Evolutionary conservation across 257 asterid genomes (phyloP), one percentile per base, ranked within the genome.

Genomic region (Ajuga chamaepitys): DNA sequence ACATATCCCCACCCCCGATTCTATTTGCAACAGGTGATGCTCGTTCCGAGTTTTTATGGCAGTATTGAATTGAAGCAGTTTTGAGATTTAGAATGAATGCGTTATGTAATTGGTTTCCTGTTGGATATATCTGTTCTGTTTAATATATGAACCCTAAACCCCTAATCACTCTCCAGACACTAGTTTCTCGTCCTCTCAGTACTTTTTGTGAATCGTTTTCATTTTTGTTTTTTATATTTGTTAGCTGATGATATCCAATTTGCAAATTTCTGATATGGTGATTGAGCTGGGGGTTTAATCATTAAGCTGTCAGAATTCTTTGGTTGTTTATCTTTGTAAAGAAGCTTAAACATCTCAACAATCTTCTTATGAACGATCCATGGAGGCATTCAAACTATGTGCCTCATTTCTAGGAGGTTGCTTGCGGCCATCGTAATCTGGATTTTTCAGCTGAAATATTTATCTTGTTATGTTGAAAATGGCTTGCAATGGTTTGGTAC

Each of bases 11-110:
- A 58, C 81, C 53, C 97, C 87, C 11, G 76, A 75, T 38, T 82
- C 98, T 62, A 82, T 83, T 34, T 89, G 99, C 86, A 73, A 58
- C 70, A 76, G 96, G 99, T 92, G 17, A 14, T 21, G 22, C 34
- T 20, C 9, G 3, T 68, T 30, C 18, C 47, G 9, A 50, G 13
- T 51, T 51, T 38, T 42, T 9, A 2, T 37, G 17, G 5, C 28
- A 40, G 1, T 34, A 9, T 48, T 26, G 0, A 6, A 54, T 54
- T 26, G 57, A 40, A 16, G 12, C 61, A 30, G 13, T 37, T 40
- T 25, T 67, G 17, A 14, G 61, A 52, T 54, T 14, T 12, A 14
- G 51, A 26, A 56, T 56, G 9, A 7, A 16, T 12, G 28, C 9
- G 6, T 5, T 45, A 1, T 14, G 9, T 34, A 21, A 28, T 7